Conservation (phyloP, 2,329 filamentous ascomycete genomes). For the Penicillium sp. region DNA sequence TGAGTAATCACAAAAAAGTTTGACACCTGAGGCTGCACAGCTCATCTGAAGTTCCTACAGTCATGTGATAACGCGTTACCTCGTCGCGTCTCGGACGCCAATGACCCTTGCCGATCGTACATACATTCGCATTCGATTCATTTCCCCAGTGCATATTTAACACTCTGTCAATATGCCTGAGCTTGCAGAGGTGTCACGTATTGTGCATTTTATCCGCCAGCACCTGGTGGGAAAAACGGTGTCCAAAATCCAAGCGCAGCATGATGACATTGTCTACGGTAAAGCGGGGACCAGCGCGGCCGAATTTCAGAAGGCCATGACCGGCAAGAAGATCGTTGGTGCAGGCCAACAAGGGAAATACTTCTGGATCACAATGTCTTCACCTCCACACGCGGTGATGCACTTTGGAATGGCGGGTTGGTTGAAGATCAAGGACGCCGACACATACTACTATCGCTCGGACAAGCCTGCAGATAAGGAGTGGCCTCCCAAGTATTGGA, state of each 20-base stretch:
- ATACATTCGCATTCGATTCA: background rate
- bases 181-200: constrained; percentile 64
- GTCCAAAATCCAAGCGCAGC: constrained; percentile 61
- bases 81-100: constrained; percentile 3
- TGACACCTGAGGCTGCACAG: background rate
- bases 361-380: constrained; percentile 80
- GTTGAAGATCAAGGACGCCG: constrained; percentile 77
- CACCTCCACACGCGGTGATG: constrained; percentile 79
- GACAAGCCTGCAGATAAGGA: constrained; percentile 52
- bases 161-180: constrained; percentile 40
- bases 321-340: constrained; percentile 64
- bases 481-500: constrained; percentile 90
- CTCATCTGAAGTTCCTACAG: too few species aligned
- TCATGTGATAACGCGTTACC: constrained; percentile 29
- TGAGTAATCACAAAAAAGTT: constrained; percentile 8
- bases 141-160: constrained; percentile 1
- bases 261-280: constrained; percentile 82
- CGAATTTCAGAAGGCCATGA: constrained; percentile 67
- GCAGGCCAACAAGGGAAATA: constrained; percentile 93
- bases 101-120: constrained; percentile 3
- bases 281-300: constrained; percentile 77
- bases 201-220: constrained; percentile 77
- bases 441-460: constrained; percentile 74
- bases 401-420: constrained; percentile 78
- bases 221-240: constrained; percentile 82